A percentile compares a stretch with the other conserved stretches of the same genome.
phyloP scores from a whole-genome alignment of 257 asterid species.

The Handroanthus guayacan region DNA sequence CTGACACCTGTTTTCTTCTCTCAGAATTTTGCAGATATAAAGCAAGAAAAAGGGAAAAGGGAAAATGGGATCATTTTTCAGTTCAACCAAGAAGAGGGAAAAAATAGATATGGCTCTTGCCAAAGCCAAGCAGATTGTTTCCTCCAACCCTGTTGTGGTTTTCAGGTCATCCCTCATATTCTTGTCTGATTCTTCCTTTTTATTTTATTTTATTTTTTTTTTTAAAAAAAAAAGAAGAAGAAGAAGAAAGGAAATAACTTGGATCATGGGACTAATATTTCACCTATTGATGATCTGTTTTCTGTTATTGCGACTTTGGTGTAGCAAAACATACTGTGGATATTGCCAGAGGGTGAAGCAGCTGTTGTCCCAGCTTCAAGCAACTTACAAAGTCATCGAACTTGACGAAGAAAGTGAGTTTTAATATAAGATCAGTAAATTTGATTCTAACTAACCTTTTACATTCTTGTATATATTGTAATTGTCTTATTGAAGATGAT shows the following conservation, averaged over 20 bases:
- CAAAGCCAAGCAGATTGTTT: conserved; percentile 72
- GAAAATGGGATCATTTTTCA: conserved; percentile 70
- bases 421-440: neutral
- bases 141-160: conserved; percentile 73
- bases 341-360: conserved; percentile 71
- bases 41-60: neutral
- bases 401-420: conserved; percentile 80
- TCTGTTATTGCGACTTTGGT: neutral
- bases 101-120: conserved; percentile 65
- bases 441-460: neutral
- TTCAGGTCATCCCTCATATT: conserved; percentile 54
- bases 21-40: conserved; percentile 7
- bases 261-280: neutral
- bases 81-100: conserved; percentile 55
- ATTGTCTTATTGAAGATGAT: neutral
- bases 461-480: neutral
- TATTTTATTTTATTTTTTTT: neutral
- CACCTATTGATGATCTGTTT: neutral
- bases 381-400: conserved; percentile 66
- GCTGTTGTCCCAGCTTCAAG: conserved; percentile 66
- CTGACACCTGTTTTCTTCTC: conserved; percentile 40
- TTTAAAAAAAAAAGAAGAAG: neutral
- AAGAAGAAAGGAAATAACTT: neutral
- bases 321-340: conserved; percentile 82
- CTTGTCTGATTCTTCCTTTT: neutral